Evolutionary conservation across 2,329 filamentous ascomycete genomes (phyloP), one percentile per base, ranked within the genome.

Genomic region (Cladosporium sphaerospermum): DNA sequence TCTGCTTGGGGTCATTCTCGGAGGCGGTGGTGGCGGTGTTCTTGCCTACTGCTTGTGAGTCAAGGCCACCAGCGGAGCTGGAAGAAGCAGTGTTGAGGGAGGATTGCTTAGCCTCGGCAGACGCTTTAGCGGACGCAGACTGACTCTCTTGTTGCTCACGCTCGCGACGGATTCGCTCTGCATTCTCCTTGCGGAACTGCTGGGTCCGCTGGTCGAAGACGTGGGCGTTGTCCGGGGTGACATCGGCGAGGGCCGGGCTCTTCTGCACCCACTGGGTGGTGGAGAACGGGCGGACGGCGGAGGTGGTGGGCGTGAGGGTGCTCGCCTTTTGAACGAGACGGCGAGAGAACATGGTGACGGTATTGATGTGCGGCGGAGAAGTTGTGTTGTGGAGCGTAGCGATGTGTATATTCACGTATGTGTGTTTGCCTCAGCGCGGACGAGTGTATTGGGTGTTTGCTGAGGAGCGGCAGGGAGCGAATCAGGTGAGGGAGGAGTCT

Each of bases 81-180:
- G 74, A 71, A 42, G 46, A 49, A 49, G 48, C 41, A 51, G 48
- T 43, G 41, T 43, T 51, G 34, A 40, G 55, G 53, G 65, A 60
- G 37, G 61, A 64, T 49, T 54, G 52, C 61, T 62, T 62, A 63
- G 65, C 64, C 52, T 59, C 55, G 45, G 61, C 61, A 58, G 71
- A 69, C 58, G 71, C 62, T 73, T 44, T 51, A 43, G 48, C 79
- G 78, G 73, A 84, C 81, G 76, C 67, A 67, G 70, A 85, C 83
- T 81, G 73, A 96, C 90, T 91, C 79, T 90, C 87, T 84, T 88
- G 85, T 77, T 83, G 77, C 73, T 86, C 82, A 74, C 88, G 87
- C 71, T 77, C 78, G 76, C 85, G 87, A 73, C 88, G 84, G 23
- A 42, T 37, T 69, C 83, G 84, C 72, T 85, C 81, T 64, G 84